Evolutionary conservation across 768 basidiomycete genomes (phyloP), one percentile per base, ranked within the genome.

Genomic region (Pisolithus albus): DNA sequence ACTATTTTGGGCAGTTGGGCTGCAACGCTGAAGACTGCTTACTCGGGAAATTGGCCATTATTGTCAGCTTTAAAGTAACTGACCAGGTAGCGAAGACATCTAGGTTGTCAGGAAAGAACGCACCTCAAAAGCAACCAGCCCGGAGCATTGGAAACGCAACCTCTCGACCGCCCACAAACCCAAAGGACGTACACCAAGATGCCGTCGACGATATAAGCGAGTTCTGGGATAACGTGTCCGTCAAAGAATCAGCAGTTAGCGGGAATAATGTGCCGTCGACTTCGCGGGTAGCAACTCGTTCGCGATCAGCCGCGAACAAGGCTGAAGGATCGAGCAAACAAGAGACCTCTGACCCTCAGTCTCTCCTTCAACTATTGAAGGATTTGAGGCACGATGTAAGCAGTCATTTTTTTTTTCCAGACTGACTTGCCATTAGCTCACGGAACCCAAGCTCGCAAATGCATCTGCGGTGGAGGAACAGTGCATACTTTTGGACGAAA

Each of bases 201-300:
- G 53, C 51, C 13, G 19, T 47, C 38, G 66, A 68, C 15, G 65
- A 66, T 19, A 60, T 62, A 45, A 64, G 68, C 16, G 58, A 67
- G 1, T 44, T 55, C 5, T 59, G 52, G 4, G 66, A 59, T 32
- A 42, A 50, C 5, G 62, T 64, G 6, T 39, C 36, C 8, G 30
- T 56, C 37, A 53, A 19, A n/a, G 57, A 63, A 2, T 48, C 34
- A 18, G 46, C 49, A 2, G 61, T 60, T 2, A 19, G 11, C 26
- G 19, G 30, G 1, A 47, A 52, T 8, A 8, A 21, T 11, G 46
- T 52, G 42, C 37, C 57, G 18, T 50, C 49, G 30, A 54, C 51
- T 6, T 56, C 58, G 4, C 38, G 40, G 24, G 26, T 26, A 34
- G 60, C 26, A 18, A 47, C 56, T 39, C 46, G 53, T 32, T 62